Percentiles rank a stretch among this genome's conserved stretches.
These are phyloP conservation scores for Pythium scleroteichum DNA, from an alignment of 352 stramenopile species.

Conservation along the genomic window DNA sequence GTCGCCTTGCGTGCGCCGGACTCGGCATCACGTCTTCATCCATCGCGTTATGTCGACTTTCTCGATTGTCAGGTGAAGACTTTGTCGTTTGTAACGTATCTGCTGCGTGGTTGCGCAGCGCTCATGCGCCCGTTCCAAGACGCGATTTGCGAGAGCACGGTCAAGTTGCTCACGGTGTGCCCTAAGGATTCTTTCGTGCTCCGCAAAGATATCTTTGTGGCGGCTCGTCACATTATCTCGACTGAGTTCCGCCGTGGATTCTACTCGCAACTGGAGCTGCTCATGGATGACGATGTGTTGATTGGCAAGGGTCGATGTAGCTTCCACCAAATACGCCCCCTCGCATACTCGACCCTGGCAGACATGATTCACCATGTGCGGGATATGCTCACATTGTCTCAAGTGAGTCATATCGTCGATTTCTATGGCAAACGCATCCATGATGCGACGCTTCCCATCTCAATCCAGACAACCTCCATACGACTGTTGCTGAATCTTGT, in stretches of 20 bases:
- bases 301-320: conserved; percentile 85
- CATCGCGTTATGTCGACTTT: conserved; percentile 86
- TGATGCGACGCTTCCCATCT: conserved; percentile 92
- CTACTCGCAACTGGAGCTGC: conserved; percentile 92
- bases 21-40: conserved; percentile 53
- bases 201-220: conserved; percentile 96
- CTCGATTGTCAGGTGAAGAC: conserved; percentile 97
- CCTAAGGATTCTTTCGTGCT: conserved; percentile 93
- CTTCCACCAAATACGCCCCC: conserved; percentile 90
- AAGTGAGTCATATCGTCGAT: conserved; percentile 95
- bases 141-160: conserved; percentile 91
- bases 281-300: conserved; percentile 96
- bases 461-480: conserved; percentile 96
- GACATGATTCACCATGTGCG: conserved; percentile 98
- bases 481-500: conserved; percentile 96
- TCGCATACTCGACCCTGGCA: conserved; percentile 96
- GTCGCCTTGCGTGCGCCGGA: conserved; percentile 86
- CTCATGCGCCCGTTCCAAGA: conserved; percentile 96
- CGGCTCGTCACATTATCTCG: conserved; percentile 96
- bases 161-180: conserved; percentile 94
- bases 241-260: conserved; percentile 98
- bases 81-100: conserved; percentile 97
- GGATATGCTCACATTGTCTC: conserved; percentile 92
- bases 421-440: conserved; percentile 94
- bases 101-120: conserved; percentile 91